Percentiles rank a stretch among this genome's conserved stretches.
phyloP scores from a whole-genome alignment of 805 yeast species.

The Sporopachydermia quercuum region DNA sequence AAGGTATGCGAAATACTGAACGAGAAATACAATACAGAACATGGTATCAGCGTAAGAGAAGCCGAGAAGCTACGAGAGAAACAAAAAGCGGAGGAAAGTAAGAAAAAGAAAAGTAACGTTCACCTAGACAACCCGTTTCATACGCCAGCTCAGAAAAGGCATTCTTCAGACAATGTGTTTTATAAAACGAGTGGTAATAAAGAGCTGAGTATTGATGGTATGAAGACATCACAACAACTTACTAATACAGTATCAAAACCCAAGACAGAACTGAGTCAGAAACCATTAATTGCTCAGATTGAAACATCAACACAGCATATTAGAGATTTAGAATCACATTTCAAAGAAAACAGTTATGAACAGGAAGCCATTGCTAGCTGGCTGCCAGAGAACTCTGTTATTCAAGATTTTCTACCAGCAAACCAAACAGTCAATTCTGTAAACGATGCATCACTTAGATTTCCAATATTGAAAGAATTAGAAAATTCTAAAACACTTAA shows the following conservation, averaged over 20 bases:
- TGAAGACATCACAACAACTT: not conserved
- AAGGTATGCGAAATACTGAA: constrained; percentile 29
- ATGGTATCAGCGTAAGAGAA: constrained; percentile 4
- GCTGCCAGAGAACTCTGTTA: not conserved
- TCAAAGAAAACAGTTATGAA: constrained; percentile 4
- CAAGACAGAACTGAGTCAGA: too few relatives aligned
- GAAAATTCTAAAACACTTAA: constrained; percentile 10
- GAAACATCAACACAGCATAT: not conserved
- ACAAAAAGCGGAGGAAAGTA: constrained; percentile 6
- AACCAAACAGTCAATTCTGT: constrained; percentile 4
- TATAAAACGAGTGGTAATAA: constrained; percentile 3
- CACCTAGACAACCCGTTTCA: constrained; percentile 3
- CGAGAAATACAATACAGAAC: constrained; percentile 10
- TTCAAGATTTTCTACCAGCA: constrained; percentile 10
- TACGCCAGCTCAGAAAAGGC: not conserved
- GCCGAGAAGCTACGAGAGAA: constrained; percentile 11
- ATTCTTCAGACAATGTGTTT: not conserved
- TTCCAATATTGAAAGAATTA: constrained; percentile 6
- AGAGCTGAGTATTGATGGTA: constrained; percentile 5
- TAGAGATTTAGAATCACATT: not conserved
- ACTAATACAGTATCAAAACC: constrained; percentile 1
- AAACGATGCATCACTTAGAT: constrained; percentile 9
- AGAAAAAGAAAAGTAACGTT: constrained; percentile 4
- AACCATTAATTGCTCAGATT: not conserved
- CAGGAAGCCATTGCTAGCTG: constrained; percentile 3